Percentiles rank a stretch among this genome's conserved stretches.
Conservation (phyloP, 805 yeast species). For the Saccharomycopsis capsularis region DNA sequence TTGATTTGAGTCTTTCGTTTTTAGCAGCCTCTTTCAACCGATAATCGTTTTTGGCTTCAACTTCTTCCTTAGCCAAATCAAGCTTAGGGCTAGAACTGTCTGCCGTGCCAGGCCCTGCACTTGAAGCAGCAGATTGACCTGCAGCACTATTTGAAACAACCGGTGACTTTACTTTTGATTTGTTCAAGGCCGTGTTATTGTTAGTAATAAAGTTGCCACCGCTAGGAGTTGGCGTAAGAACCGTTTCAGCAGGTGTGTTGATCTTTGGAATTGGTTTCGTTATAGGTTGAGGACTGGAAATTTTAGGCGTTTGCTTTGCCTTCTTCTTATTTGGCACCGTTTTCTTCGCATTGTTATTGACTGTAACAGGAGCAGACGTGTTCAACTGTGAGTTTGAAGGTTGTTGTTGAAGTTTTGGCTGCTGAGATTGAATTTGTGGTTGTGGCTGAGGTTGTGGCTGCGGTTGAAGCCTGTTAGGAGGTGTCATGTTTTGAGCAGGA, state of each 20-base stretch:
- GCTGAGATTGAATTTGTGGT: background rate
- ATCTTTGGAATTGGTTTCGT: conserved; percentile 15
- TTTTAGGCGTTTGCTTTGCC: conserved; percentile 10
- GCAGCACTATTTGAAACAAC: background rate
- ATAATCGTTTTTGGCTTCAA: conserved; percentile 23
- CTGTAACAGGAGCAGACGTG: background rate
- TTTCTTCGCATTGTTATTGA: background rate
- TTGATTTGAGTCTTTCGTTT: conserved; percentile 5
- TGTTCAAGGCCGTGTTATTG: background rate
- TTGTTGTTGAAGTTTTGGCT: background rate
- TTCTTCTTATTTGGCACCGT: background rate
- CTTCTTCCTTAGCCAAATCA: conserved; percentile 27
- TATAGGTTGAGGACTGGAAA: conserved; percentile 13
- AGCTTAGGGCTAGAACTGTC: no score
- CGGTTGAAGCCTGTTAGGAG: conserved; percentile 8
- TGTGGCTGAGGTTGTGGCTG: background rate
- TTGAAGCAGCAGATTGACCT: background rate
- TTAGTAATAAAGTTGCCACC: background rate
- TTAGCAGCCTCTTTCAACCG: conserved; percentile 3
- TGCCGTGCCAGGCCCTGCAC: no score
- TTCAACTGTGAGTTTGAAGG: background rate
- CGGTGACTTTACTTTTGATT: conserved; percentile 3
- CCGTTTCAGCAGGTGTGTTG: conserved; percentile 18
- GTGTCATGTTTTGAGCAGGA: conserved; percentile 1
- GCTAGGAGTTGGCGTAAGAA: conserved; percentile 17